Percentiles rank a stretch among this genome's conserved stretches.
phyloP scores from a whole-genome alignment of 108 stramenopile species.

The Stephanodiscus minutulus region DNA sequence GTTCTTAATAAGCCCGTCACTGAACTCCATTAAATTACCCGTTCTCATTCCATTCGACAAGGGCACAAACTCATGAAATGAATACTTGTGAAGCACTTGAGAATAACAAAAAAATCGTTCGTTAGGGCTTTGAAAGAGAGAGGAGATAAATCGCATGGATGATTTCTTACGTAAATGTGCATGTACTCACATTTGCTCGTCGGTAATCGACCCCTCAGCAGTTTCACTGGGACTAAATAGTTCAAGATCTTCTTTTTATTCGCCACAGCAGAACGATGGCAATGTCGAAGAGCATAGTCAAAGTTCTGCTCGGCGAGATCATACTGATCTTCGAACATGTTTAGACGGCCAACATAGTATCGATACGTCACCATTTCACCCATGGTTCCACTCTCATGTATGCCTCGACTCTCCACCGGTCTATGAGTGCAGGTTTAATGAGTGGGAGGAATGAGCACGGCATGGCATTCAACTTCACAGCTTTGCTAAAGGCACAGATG shows the following conservation, averaged over 20 bases:
- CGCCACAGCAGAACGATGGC: constrained; percentile 60
- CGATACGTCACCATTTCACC: constrained; percentile 92
- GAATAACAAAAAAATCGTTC: neutral
- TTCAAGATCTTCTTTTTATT: constrained; percentile 90
- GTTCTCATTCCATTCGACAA: constrained; percentile 76
- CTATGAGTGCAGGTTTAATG: constrained; percentile 34
- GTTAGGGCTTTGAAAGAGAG: neutral
- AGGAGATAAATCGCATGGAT: neutral
- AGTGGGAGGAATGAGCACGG: constrained; percentile 1
- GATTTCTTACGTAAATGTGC: constrained; percentile 15
- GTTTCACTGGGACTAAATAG: constrained; percentile 90
- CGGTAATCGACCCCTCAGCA: constrained; percentile 86
- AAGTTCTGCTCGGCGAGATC: constrained; percentile 85
- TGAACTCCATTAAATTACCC: constrained; percentile 91
- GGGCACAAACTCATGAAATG: constrained; percentile 75
- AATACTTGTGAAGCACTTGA: constrained; percentile 83
- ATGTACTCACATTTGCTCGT: constrained; percentile 61
- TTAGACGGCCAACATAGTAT: constrained; percentile 90
- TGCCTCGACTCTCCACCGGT: constrained; percentile 73
- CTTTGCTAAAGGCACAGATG: neutral
- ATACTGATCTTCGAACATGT: constrained; percentile 96
- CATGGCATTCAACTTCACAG: neutral
- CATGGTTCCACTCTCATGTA: constrained; percentile 74
- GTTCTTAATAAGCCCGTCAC: constrained; percentile 73
- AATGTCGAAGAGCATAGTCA: constrained; percentile 85